Evolutionary conservation across 176 grass and related monocot species (phyloP).

Genomic region (Calamus simplicifolius): DNA sequence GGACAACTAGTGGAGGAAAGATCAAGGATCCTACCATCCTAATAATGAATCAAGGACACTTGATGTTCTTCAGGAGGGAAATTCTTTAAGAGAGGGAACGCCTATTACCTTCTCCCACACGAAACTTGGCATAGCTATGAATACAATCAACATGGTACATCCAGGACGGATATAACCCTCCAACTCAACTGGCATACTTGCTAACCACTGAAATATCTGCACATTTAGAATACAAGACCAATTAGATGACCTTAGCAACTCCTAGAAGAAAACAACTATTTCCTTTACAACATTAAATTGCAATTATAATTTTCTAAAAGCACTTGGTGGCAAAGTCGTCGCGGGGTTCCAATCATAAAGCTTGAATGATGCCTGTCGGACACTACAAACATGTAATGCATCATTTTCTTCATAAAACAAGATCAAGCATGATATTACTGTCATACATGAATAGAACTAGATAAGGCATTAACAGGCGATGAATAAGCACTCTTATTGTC

Average conservation of each 20-base stretch:
- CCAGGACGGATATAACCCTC: conserved; percentile 98
- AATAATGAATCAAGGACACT: no score
- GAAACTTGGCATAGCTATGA: conserved; percentile 81
- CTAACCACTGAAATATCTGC: conserved; percentile 95
- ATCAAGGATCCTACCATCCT: no score
- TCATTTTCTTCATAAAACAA: conserved; percentile 15
- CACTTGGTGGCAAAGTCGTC: conserved; percentile 87
- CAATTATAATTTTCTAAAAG: conserved; percentile 3
- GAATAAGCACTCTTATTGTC: conserved; percentile 71
- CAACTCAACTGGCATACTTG: conserved; percentile 97
- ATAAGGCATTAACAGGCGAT: conserved; percentile 1
- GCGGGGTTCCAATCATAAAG: conserved; percentile 98
- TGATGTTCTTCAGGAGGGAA: no score
- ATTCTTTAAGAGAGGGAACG: no score
- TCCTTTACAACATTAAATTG: no score
- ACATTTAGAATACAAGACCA: conserved; percentile 11
- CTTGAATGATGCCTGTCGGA: conserved; percentile 96
- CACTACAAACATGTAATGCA: conserved; percentile 68
- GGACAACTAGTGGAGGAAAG: no score
- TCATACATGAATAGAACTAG: no score
- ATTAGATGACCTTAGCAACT: no score
- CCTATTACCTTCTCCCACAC: conserved; percentile 87
- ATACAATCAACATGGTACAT: conserved; percentile 89
- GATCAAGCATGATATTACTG: no score
- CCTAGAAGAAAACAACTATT: no score